phyloP scores from a whole-genome alignment of 2,329 filamentous ascomycete species.

The Parascedosporium putredinis region DNA sequence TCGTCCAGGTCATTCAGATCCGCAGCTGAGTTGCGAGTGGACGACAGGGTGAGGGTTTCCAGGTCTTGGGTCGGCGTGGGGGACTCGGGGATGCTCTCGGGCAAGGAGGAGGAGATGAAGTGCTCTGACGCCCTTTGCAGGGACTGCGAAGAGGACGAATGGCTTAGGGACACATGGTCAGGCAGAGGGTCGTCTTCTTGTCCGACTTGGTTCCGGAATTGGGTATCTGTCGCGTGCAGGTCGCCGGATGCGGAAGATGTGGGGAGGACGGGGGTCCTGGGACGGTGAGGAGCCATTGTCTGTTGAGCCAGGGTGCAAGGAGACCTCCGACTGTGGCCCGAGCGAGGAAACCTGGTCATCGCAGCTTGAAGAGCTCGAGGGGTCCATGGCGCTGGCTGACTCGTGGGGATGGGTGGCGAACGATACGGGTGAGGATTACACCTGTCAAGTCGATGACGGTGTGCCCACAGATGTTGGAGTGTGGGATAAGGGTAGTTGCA shows the following conservation, averaged over 20 bases:
- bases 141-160: not conserved
- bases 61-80: not conserved
- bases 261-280: not conserved
- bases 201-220: not conserved
- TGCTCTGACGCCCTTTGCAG: not conserved
- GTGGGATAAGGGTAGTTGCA: not conserved
- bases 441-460: not conserved
- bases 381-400: slow-evolving; percentile 3
- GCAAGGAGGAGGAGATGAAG: not conserved
- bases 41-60: not conserved
- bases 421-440: not conserved
- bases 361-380: not conserved
- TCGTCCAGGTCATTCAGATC: not conserved
- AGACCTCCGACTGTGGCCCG: not conserved
- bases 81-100: slow-evolving; percentile 2
- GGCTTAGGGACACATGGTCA: not conserved
- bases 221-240: not conserved
- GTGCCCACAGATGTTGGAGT: not conserved
- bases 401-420: slow-evolving; percentile 1
- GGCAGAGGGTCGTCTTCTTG: not conserved
- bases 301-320: not conserved
- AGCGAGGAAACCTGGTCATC: not conserved
- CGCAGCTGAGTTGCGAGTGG: not conserved
- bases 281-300: not conserved
- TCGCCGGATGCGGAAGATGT: not conserved